Evolutionary conservation across 2,329 filamentous ascomycete genomes (phyloP), one percentile per base, ranked within the genome.

Genomic region (Alternaria sp.): DNA sequence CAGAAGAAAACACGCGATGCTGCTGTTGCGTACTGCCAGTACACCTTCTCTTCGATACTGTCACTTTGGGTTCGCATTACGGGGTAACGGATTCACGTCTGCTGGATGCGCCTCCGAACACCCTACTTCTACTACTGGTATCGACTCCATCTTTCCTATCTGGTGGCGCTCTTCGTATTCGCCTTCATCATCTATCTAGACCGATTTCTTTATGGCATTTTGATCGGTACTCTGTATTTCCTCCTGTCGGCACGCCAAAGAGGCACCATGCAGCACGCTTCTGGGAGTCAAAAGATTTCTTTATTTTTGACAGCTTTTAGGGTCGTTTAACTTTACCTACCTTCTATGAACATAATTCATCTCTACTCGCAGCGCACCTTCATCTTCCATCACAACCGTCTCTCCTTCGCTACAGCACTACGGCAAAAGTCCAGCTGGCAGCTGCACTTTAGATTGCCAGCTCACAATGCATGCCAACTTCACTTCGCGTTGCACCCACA

Each of bases 331-430:
- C 52, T 65, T 68, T 55, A 59, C 57, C 44, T 60, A 60, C 54
- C 67, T 74, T 75, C 65, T 73, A 73, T 74, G 72, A 67, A 74
- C 63, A 74, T 74, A 75, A 71, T 75, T 73, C 64, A 61, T 60
- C 58, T 60, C 58, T 57, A 57, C 53, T 52, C 42, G 47, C 53
- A 34, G 16, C 32, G 2, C 43, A 39, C 5, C 11, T 14, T 44
- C 26, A 14, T 42, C 43, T 6, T 14, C 12, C 39, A 24, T 38
- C 20, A 43, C 51, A 4, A 7, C 26, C 20, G 24, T 30, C 39
- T 5, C 22, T 20, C n/a, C 22, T 41, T 26, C 34, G 36, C 34
- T 22, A 16, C 22, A 51, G 16, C 24, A 34, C 16, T 8, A 18
- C 44, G 44, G 24, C 34, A 49, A 26, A 26, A 26, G 24, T 26